These are phyloP conservation scores for Phytophthora melonis DNA, from an alignment of 352 stramenopile species.

Conservation along the genomic window DNA sequence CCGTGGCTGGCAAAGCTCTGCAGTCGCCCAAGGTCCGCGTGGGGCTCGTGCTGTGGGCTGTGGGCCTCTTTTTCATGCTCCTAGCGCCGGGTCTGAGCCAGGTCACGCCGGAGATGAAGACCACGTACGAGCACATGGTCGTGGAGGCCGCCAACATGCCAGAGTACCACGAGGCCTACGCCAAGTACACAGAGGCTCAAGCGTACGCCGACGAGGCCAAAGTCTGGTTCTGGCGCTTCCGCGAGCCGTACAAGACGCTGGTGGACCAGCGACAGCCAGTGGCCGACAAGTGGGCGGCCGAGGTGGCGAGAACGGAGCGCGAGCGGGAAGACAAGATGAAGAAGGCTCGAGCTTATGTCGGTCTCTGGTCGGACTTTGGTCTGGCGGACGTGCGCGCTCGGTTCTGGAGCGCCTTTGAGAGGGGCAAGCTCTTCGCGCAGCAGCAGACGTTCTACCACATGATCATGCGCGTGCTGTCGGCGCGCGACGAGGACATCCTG, in stretches of 20 bases:
- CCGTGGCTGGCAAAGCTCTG: constrained; percentile 58
- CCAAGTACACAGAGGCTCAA: constrained; percentile 61
- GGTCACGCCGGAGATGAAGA: constrained; percentile 82
- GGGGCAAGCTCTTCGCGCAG: constrained; percentile 87
- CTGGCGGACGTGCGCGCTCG: constrained; percentile 75
- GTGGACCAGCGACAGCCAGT: constrained; percentile 65
- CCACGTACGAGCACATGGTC: constrained; percentile 80
- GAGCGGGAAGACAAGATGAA: constrained; percentile 79
- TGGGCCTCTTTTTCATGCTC: constrained; percentile 90
- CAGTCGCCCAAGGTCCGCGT: constrained; percentile 73
- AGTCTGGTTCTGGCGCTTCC: constrained; percentile 90
- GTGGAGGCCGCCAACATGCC: constrained; percentile 81
- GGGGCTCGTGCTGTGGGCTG: constrained; percentile 69
- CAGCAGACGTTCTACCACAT: constrained; percentile 91
- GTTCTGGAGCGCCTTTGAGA: constrained; percentile 88
- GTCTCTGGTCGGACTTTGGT: constrained; percentile 87
- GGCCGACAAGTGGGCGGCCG: constrained; percentile 67
- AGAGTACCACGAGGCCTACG: constrained; percentile 79
- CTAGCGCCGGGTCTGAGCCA: constrained; percentile 62
- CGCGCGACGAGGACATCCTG: constrained; percentile 79
- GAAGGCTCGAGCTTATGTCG: constrained; percentile 80
- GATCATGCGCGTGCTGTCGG: constrained; percentile 75
- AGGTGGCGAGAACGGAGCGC: constrained; percentile 64
- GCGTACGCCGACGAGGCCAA: constrained; percentile 72
- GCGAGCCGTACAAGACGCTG: constrained; percentile 72